Evolutionary conservation across 2,329 filamentous ascomycete species (phyloP).

Genomic region (Eurotiales sp.): DNA sequence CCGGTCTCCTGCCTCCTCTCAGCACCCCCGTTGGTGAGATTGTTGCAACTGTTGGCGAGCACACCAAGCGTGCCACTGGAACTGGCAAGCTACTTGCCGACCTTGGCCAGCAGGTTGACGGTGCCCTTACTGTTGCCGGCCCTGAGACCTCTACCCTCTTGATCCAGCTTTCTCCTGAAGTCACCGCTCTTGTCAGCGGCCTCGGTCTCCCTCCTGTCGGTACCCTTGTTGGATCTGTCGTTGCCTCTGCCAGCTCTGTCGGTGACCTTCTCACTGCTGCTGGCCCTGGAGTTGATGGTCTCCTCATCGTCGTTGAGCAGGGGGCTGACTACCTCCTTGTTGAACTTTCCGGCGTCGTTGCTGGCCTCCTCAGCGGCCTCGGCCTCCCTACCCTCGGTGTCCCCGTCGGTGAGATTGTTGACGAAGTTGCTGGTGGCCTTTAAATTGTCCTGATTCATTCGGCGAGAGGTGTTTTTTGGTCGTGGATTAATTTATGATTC

Average conservation of each 20-base stretch:
- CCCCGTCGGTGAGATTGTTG: constrained; percentile 27
- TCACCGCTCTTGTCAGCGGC: constrained; percentile 25
- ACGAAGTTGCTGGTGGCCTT: constrained; percentile 17
- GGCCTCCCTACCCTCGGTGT: constrained; percentile 25
- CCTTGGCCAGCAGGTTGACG: constrained; percentile 22
- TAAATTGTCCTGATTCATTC: not conserved
- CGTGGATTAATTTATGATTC: not conserved
- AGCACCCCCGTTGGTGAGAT: constrained; percentile 26
- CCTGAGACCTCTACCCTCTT: constrained; percentile 27
- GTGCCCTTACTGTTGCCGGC: constrained; percentile 28
- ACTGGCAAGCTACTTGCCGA: constrained; percentile 25
- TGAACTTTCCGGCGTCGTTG: constrained; percentile 20
- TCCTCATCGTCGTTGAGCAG: constrained; percentile 22
- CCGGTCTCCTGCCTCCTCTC: constrained; percentile 28
- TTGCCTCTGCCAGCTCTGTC: constrained; percentile 22
- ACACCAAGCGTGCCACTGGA: constrained; percentile 26
- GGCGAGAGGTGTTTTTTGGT: not conserved
- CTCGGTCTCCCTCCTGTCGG: constrained; percentile 27
- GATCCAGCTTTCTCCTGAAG: constrained; percentile 29
- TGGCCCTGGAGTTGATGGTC: constrained; percentile 18
- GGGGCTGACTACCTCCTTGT: constrained; percentile 22
- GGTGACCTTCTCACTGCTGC: constrained; percentile 27
- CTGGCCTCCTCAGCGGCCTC: constrained; percentile 22
- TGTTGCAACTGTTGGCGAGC: constrained; percentile 24
- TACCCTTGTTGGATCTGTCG: constrained; percentile 24